phyloP scores from a whole-genome alignment of 2,329 filamentous ascomycete species.

The Emmonsiellopsis sp. region DNA sequence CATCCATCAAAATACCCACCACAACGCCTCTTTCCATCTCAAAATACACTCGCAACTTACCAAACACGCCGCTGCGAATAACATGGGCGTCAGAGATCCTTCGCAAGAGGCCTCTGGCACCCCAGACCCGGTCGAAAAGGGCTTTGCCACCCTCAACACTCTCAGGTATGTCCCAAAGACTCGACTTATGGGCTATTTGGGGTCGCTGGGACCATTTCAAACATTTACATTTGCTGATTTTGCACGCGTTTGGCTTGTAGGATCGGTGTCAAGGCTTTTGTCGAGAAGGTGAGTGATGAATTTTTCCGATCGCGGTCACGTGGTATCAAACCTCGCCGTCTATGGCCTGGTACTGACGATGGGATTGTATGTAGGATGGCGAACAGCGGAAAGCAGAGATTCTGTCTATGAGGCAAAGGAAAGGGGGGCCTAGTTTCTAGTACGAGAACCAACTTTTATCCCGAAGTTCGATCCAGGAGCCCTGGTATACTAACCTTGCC shows the following conservation, averaged over 20 bases:
- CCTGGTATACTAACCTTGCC: background rate
- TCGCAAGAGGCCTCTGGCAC: constrained; percentile 46
- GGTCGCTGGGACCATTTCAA: background rate
- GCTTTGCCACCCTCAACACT: constrained; percentile 75
- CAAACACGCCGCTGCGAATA: constrained; percentile 10
- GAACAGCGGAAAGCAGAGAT: constrained; percentile 89
- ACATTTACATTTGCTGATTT: constrained; percentile 6
- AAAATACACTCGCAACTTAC: background rate
- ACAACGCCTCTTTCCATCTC: constrained; percentile 16
- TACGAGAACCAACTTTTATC: constrained; percentile 19
- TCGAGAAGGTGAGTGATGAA: constrained; percentile 52
- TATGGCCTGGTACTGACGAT: background rate
- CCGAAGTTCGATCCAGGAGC: background rate
- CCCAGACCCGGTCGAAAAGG: constrained; percentile 59
- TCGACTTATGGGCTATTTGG: background rate
- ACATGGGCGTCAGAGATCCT: constrained; percentile 49
- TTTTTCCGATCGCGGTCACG: constrained; percentile 4
- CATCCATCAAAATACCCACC: constrained; percentile 16
- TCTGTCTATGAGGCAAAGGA: constrained; percentile 83
- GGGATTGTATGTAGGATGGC: constrained; percentile 50
- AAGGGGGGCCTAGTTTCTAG: constrained; percentile 83
- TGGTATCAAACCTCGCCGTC: constrained; percentile 7
- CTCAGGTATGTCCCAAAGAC: constrained; percentile 52
- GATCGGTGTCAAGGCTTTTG: constrained; percentile 58
- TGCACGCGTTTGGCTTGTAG: constrained; percentile 27